phyloP scores from a whole-genome alignment of 2,329 filamentous ascomycete species.

The Elsinoe ampelina region DNA sequence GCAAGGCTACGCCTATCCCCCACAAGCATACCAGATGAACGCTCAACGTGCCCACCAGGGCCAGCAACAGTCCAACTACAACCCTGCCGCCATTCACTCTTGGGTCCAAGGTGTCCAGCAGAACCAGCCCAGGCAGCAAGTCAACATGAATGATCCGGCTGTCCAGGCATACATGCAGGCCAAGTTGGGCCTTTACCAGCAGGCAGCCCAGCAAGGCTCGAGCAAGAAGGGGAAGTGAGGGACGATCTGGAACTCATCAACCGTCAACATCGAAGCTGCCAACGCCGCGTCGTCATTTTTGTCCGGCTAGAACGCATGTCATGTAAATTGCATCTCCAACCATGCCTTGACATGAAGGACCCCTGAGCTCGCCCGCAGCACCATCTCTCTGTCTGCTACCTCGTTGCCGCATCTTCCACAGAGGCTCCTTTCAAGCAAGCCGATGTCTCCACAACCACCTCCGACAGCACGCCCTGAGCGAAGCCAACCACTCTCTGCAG shows the following conservation, averaged over 20 bases:
- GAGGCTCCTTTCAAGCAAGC: too few relatives aligned
- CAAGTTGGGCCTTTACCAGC: constrained; percentile 29
- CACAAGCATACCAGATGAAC: not conserved
- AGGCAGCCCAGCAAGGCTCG: constrained; percentile 14
- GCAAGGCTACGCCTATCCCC: constrained; percentile 1
- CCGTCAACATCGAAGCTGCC: too few relatives aligned
- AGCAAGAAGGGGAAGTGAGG: constrained; percentile 13
- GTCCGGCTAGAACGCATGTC: not conserved
- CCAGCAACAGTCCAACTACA: constrained; percentile 12
- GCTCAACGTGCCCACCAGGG: not conserved
- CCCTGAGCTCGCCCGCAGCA: too few relatives aligned
- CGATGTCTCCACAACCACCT: too few relatives aligned
- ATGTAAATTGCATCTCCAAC: not conserved
- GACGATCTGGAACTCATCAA: not conserved
- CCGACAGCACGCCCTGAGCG: too few relatives aligned
- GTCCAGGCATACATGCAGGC: constrained; percentile 29
- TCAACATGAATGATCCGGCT: constrained; percentile 19
- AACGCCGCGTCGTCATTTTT: too few relatives aligned
- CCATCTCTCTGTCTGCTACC: too few relatives aligned
- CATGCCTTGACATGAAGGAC: not conserved
- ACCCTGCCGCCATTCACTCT: constrained; percentile 16
- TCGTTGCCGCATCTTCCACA: too few relatives aligned
- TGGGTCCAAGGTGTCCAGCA: constrained; percentile 15
- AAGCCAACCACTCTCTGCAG: too few relatives aligned
- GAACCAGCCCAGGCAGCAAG: not conserved